A percentile compares a stretch with the other conserved stretches of the same genome.
phyloP scores from a whole-genome alignment of 169 alveolate species.

The Plasmodium sp. region DNA sequence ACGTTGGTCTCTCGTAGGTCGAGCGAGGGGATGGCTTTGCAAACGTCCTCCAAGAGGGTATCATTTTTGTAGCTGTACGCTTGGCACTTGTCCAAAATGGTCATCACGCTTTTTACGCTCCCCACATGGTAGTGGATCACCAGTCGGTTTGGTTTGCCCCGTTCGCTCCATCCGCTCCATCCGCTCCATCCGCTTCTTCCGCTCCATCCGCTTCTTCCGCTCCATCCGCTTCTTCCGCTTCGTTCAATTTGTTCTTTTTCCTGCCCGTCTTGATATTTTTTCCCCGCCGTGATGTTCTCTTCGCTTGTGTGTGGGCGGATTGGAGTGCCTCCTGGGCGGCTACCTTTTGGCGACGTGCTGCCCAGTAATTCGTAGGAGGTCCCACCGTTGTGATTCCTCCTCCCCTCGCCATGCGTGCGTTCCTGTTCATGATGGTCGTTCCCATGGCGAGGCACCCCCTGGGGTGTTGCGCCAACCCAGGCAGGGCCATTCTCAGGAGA shows the following conservation, averaged over 20 bases:
- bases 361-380: not conserved
- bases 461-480: not conserved
- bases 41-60: conserved; percentile 8
- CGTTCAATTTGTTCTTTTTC: not conserved
- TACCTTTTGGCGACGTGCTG: not conserved
- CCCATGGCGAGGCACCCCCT: not conserved
- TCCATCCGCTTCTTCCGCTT: not conserved
- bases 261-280: not conserved
- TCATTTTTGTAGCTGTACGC: conserved; percentile 20
- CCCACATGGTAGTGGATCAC: conserved; percentile 17
- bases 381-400: not conserved
- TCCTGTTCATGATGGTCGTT: not conserved
- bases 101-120: not conserved
- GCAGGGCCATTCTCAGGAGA: not conserved
- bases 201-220: not conserved
- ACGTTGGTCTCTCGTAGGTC: not conserved
- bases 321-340: not conserved
- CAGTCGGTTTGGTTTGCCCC: not conserved
- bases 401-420: not conserved
- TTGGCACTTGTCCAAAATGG: conserved; percentile 23
- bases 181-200: not conserved
- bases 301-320: not conserved
- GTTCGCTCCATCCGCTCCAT: not conserved
- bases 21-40: not conserved
- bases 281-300: not conserved